phyloP scores from a whole-genome alignment of 75 land plant species.

The Sequoia sempervirens region DNA sequence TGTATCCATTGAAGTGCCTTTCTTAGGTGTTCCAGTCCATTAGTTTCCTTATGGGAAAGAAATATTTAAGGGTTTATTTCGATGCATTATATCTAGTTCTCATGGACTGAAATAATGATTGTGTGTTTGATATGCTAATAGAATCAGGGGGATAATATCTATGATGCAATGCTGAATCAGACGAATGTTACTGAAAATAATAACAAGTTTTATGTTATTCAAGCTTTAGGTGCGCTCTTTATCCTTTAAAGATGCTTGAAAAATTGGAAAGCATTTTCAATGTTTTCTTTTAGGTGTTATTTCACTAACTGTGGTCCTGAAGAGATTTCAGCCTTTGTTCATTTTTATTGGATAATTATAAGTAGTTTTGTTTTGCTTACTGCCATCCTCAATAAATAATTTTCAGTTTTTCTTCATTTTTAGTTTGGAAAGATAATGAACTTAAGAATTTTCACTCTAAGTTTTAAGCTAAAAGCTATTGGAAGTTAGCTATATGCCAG shows the following conservation, averaged over 20 bases:
- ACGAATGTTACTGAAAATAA: conserved; percentile 89
- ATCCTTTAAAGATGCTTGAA: conserved; percentile 5
- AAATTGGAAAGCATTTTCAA: not conserved
- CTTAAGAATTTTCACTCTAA: not conserved
- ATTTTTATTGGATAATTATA: not conserved
- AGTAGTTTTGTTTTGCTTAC: not conserved
- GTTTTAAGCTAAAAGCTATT: not conserved
- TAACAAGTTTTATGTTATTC: conserved; percentile 93
- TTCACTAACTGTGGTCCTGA: not conserved
- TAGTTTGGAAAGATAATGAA: not conserved
- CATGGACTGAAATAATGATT: not conserved
- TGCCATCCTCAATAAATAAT: not conserved
- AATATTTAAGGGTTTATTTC: not conserved
- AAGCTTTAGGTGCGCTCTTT: conserved; percentile 62
- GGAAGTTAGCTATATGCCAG: not conserved
- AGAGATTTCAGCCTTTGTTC: not conserved
- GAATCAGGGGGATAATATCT: conserved; percentile 70
- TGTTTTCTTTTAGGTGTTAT: not conserved
- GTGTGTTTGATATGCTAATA: conserved; percentile 7
- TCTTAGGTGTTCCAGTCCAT: not conserved
- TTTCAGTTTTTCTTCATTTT: not conserved
- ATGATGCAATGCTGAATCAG: conserved; percentile 97
- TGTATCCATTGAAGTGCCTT: not conserved
- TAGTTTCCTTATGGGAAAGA: not conserved
- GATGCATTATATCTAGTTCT: not conserved